A percentile compares a stretch with the other conserved stretches of the same genome.
phyloP scores from a whole-genome alignment of 371 early-diverging fungal genomes.

The Racocetra persica region DNA sequence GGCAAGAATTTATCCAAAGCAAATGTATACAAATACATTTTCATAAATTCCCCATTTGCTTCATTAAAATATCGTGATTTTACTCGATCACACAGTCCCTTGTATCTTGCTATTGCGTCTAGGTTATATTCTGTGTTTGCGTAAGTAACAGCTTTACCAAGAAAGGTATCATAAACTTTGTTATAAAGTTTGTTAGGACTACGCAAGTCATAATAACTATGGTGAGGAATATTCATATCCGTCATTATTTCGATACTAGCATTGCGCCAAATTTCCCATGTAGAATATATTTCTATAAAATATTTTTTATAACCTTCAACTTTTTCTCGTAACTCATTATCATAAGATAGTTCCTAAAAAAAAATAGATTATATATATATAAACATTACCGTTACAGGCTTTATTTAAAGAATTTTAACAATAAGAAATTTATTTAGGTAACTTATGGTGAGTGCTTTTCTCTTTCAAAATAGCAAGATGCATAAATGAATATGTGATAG shows the following conservation, averaged over 20 bases:
- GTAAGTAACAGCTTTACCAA: neutral
- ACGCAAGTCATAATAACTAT: too few relatives aligned
- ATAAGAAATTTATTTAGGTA: neutral
- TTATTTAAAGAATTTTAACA: neutral
- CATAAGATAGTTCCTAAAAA: neutral
- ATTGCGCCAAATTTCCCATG: constrained; percentile 13
- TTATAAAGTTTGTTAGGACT: too few relatives aligned
- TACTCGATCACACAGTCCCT: neutral
- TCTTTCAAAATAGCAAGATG: constrained; percentile 14
- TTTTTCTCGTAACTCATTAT: neutral
- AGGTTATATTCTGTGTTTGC: neutral
- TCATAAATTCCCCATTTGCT: constrained; percentile 16
- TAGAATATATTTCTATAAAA: constrained; percentile 5
- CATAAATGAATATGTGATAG: constrained; percentile 6
- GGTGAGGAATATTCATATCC: neutral
- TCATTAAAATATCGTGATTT: neutral
- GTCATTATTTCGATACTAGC: neutral
- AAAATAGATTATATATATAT: neutral
- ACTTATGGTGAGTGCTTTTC: neutral
- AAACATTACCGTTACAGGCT: neutral
- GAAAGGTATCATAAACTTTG: neutral
- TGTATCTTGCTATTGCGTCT: neutral
- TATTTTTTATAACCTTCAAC: neutral
- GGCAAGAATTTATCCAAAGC: constrained; percentile 21
- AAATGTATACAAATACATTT: constrained; percentile 15